Conservation (phyloP, 345 rosid species). For the Barbarea vulgaris region DNA sequence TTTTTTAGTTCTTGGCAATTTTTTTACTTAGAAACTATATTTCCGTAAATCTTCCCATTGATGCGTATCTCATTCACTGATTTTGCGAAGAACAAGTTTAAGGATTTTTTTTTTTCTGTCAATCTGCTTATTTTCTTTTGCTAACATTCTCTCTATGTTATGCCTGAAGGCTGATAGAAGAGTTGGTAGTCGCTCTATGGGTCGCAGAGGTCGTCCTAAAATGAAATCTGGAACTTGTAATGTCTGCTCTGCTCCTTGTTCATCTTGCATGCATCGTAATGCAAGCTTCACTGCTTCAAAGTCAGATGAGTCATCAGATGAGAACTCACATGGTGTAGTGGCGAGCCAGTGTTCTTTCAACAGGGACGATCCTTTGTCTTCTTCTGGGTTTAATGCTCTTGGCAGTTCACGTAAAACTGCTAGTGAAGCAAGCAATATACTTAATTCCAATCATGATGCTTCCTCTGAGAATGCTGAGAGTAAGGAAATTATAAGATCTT, state of each 20-base stretch:
- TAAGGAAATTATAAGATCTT: constrained; percentile 50
- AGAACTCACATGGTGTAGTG: constrained; percentile 53
- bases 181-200: constrained; percentile 31
- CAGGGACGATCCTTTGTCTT: constrained; percentile 44
- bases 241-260: constrained; percentile 80
- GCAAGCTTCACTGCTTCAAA: constrained; percentile 51
- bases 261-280: constrained; percentile 77
- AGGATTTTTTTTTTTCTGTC: not conserved
- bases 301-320: constrained; percentile 65
- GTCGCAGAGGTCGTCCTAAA: constrained; percentile 47
- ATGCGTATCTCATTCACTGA: not conserved
- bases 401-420: constrained; percentile 44
- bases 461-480: constrained; percentile 60
- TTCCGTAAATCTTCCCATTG: not conserved
- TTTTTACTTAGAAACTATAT: not conserved
- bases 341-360: constrained; percentile 61
- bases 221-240: constrained; percentile 75
- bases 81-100: not conserved
- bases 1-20: too few species aligned
- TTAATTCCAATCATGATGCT: constrained; percentile 55
- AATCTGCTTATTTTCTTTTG: not conserved
- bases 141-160: constrained; percentile 10
- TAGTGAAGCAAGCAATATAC: constrained; percentile 61
- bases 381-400: constrained; percentile 35
- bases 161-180: constrained; percentile 35